These are phyloP conservation scores for Plasmodium sp. DNA, from an alignment of 169 alveolate species.

Conservation along the genomic window DNA sequence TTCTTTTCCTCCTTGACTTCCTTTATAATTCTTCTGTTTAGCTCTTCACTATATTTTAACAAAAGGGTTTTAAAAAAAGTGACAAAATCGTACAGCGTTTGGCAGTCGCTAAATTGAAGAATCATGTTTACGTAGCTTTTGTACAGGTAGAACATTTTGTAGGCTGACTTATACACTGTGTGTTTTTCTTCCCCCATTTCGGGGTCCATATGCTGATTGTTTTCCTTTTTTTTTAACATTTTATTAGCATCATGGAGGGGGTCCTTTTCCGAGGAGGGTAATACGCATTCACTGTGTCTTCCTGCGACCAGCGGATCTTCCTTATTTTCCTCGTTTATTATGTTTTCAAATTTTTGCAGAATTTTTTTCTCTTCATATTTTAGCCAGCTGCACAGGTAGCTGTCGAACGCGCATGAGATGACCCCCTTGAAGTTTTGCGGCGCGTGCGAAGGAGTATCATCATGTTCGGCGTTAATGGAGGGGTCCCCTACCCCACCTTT, in stretches of 20 bases:
- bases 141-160: constrained; percentile 54
- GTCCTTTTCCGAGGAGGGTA: background rate
- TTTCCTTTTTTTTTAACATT: constrained; percentile 20
- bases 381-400: constrained; percentile 64
- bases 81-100: constrained; percentile 67
- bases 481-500: background rate
- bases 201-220: background rate
- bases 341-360: constrained; percentile 26
- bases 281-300: background rate
- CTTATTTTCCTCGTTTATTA: constrained; percentile 37
- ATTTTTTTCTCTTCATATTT: constrained; percentile 71
- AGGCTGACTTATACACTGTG: constrained; percentile 57
- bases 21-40: constrained; percentile 36
- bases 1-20: constrained; percentile 11
- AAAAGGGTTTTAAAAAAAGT: constrained; percentile 45
- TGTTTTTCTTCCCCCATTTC: constrained; percentile 13
- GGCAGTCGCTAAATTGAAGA: constrained; percentile 39
- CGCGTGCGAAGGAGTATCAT: background rate
- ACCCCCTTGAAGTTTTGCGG: constrained; percentile 33
- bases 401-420: constrained; percentile 62
- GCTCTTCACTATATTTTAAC: constrained; percentile 43
- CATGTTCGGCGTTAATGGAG: background rate
- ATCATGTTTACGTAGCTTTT: constrained; percentile 68
- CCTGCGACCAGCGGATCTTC: background rate
- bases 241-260: background rate